Evolutionary conservation across 768 basidiomycete genomes (phyloP).

Genomic region (Rhodotorula diobovata): DNA sequence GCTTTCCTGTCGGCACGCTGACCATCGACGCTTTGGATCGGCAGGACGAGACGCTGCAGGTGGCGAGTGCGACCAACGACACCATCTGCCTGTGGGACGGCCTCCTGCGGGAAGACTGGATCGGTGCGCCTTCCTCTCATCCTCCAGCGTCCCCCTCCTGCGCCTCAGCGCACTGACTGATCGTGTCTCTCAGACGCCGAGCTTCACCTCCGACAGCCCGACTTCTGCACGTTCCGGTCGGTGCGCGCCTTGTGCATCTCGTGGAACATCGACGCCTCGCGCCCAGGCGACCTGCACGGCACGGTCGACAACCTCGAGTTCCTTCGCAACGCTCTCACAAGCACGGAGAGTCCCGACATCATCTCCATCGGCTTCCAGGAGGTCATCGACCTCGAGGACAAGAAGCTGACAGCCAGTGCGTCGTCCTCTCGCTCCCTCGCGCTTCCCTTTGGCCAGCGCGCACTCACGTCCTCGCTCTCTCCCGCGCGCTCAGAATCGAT

Average conservation of each 20-base stretch:
- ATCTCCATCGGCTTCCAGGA: conserved; percentile 95
- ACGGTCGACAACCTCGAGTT: conserved; percentile 71
- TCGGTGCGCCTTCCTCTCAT: conserved; percentile 57
- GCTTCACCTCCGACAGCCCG: conserved; percentile 65
- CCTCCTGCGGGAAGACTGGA: conserved; percentile 73
- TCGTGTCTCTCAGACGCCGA: conserved; percentile 59
- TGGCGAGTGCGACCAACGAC: conserved; percentile 71
- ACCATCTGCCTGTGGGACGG: conserved; percentile 88
- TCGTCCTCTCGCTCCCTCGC: not conserved
- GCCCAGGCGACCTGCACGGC: conserved; percentile 65
- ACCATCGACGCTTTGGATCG: conserved; percentile 5
- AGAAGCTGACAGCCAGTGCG: conserved; percentile 73
- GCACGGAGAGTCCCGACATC: conserved; percentile 74
- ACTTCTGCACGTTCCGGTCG: conserved; percentile 73
- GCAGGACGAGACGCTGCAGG: conserved; percentile 54
- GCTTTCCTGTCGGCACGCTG: not conserved
- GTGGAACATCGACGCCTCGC: conserved; percentile 88
- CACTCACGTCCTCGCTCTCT: too few species aligned
- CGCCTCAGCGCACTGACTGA: not conserved
- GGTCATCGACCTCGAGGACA: conserved; percentile 87
- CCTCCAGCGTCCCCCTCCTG: conserved; percentile 22
- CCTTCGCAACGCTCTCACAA: conserved; percentile 68
- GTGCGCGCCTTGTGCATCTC: conserved; percentile 73
- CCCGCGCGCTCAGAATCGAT: conserved; percentile 58
- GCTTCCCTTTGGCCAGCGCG: too few species aligned